phyloP scores from a whole-genome alignment of 2,329 filamentous ascomycete species.

The Sporothrix schenckii region DNA sequence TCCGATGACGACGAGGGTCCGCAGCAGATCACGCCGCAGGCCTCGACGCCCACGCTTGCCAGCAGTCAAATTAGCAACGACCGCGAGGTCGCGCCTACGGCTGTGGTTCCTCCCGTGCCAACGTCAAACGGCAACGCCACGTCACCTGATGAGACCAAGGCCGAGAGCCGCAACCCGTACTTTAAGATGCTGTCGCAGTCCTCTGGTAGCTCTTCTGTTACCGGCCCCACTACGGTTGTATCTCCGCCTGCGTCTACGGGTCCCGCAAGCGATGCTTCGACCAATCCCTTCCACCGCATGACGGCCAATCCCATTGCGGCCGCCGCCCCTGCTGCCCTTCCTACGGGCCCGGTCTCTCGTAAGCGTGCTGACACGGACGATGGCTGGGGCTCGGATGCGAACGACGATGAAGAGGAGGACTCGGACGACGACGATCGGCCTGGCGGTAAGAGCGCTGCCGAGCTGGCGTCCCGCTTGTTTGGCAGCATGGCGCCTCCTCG shows the following conservation, averaged over 20 bases:
- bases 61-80: conserved; percentile 59
- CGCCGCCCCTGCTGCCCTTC: conserved; percentile 53
- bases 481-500: conserved; percentile 95
- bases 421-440: conserved; percentile 79
- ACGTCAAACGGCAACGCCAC: conserved; percentile 55
- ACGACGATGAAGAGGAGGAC: conserved; percentile 61
- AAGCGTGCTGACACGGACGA: conserved; percentile 61
- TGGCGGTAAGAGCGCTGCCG: conserved; percentile 81
- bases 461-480: conserved; percentile 92
- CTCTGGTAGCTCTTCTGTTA: conserved; percentile 55
- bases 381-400: conserved; percentile 83
- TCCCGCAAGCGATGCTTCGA: conserved; percentile 65
- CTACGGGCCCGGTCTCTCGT: conserved; percentile 53
- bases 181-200: conserved; percentile 83
- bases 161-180: conserved; percentile 92
- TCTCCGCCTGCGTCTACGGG: conserved; percentile 45
- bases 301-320: conserved; percentile 61
- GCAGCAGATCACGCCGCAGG: conserved; percentile 66
- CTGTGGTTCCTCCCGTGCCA: conserved; percentile 37
- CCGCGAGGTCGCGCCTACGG: conserved; percentile 55
- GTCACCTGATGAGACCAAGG: conserved; percentile 56
- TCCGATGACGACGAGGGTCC: conserved; percentile 79
- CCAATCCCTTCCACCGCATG: conserved; percentile 93
- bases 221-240: not conserved
- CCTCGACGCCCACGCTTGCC: conserved; percentile 59